Evolutionary conservation across 2,329 filamentous ascomycete species (phyloP).

Genomic region (Penicillium sp.): DNA sequence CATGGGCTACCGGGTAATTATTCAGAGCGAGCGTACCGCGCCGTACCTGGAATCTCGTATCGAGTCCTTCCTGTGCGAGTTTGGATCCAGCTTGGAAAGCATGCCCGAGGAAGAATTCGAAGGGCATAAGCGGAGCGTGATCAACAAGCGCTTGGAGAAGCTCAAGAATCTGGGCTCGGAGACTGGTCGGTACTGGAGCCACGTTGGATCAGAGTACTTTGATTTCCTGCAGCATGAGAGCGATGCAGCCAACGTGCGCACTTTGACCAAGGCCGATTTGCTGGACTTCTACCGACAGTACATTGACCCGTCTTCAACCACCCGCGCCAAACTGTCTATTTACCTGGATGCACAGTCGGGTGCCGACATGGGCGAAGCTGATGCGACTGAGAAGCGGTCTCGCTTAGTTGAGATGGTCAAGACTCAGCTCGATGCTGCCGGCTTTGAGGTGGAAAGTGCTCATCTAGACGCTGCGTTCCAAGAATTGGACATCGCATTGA

Average conservation of each 20-base stretch:
- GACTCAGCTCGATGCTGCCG: slow-evolving; percentile 49
- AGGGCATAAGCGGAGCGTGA: slow-evolving; percentile 81
- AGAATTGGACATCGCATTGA: slow-evolving; percentile 45
- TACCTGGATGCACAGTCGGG: slow-evolving; percentile 74
- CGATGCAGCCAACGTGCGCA: slow-evolving; percentile 72
- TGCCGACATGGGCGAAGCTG: slow-evolving; percentile 35
- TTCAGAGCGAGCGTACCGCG: slow-evolving; percentile 86
- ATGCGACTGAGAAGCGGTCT: slow-evolving; percentile 45
- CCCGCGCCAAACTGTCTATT: slow-evolving; percentile 77
- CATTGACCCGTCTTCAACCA: slow-evolving; percentile 70
- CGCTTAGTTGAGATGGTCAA: slow-evolving; percentile 44
- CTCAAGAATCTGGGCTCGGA: slow-evolving; percentile 89
- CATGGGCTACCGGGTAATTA: slow-evolving; percentile 81
- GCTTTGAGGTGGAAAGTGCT: slow-evolving; percentile 43
- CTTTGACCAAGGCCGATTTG: slow-evolving; percentile 75
- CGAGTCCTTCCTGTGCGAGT: slow-evolving; percentile 73
- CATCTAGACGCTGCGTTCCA: slow-evolving; percentile 47
- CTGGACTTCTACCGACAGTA: slow-evolving; percentile 72
- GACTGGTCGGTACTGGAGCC: slow-evolving; percentile 75
- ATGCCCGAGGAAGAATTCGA: slow-evolving; percentile 87
- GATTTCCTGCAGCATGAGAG: slow-evolving; percentile 81
- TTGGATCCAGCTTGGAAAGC: slow-evolving; percentile 62
- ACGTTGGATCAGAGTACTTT: slow-evolving; percentile 81
- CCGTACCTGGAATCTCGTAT: slow-evolving; percentile 84
- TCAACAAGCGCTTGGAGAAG: slow-evolving; percentile 84